Percentiles rank a stretch among this genome's conserved stretches.
These are phyloP conservation scores for Phytopythium mirpurense DNA, from an alignment of 352 stramenopile species.

Conservation along the genomic window DNA sequence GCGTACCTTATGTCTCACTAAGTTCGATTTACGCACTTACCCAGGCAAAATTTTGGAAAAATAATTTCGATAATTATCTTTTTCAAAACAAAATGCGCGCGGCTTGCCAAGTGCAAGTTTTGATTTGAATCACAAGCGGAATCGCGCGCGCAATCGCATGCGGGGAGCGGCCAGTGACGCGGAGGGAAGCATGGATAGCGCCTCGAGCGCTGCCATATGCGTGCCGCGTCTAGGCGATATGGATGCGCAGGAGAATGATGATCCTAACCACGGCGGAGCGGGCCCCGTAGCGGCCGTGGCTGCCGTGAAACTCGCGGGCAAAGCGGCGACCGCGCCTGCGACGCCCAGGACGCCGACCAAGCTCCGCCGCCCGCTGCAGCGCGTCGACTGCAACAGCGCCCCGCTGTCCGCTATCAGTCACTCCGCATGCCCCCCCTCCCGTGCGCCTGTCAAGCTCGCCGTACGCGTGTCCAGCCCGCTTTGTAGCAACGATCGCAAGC, in stretches of 20 bases:
- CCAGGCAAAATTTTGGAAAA: too few relatives aligned
- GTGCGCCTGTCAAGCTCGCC: neutral
- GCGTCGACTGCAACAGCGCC: conserved; percentile 21
- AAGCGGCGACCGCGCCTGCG: conserved; percentile 8
- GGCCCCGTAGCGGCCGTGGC: conserved; percentile 4
- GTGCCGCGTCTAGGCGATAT: neutral
- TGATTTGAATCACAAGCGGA: conserved; percentile 1
- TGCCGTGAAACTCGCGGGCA: conserved; percentile 7
- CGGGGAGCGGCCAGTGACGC: neutral
- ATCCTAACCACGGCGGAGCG: conserved; percentile 9
- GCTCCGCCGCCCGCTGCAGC: conserved; percentile 22
- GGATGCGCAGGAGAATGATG: conserved; percentile 32
- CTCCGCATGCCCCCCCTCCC: neutral
- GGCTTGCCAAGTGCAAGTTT: too few relatives aligned
- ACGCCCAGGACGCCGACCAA: conserved; percentile 4
- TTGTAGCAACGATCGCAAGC: neutral
- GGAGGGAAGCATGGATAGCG: conserved; percentile 16
- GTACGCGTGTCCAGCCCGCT: neutral
- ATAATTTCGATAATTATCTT: too few relatives aligned
- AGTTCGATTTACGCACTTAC: too few relatives aligned
- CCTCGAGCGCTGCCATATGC: neutral
- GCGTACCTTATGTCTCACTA: too few relatives aligned
- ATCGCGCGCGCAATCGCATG: conserved; percentile 2
- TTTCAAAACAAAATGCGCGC: too few relatives aligned
- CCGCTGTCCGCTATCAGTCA: neutral